These are phyloP conservation scores for Diaporthe eres DNA, from an alignment of 2,329 filamentous ascomycete genomes.

Conservation along the genomic window DNA sequence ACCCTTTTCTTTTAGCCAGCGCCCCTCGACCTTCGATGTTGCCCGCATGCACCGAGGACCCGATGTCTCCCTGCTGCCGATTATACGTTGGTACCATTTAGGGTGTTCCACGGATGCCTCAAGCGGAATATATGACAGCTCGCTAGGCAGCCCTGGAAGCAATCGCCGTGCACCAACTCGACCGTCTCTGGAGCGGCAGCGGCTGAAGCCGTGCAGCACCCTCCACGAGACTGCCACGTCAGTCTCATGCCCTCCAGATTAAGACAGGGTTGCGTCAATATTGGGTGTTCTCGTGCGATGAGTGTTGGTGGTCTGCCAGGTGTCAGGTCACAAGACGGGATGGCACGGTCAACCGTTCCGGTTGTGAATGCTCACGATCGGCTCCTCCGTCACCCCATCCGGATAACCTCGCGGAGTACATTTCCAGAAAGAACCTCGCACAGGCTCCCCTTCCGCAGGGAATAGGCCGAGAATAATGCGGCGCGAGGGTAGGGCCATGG, in stretches of 20 bases:
- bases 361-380: slow-evolving; percentile 9
- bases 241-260: slow-evolving; percentile 22
- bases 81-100: slow-evolving; percentile 14
- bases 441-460: not conserved
- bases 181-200: slow-evolving; percentile 7
- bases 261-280: slow-evolving; percentile 22
- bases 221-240: slow-evolving; percentile 37
- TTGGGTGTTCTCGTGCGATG: slow-evolving; percentile 12
- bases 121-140: slow-evolving; percentile 38
- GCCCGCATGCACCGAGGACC: not conserved
- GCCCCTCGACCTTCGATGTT: slow-evolving; percentile 1
- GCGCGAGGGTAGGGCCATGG: slow-evolving; percentile 14
- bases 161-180: slow-evolving; percentile 36
- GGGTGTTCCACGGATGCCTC: slow-evolving; percentile 24
- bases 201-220: slow-evolving; percentile 24
- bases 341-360: slow-evolving; percentile 11
- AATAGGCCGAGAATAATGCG: slow-evolving; percentile 2
- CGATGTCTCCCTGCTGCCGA: slow-evolving; percentile 34
- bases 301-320: not conserved
- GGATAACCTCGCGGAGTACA: not conserved
- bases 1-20: slow-evolving; percentile 16
- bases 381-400: slow-evolving; percentile 24
- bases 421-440: not conserved
- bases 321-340: slow-evolving; percentile 6
- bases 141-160: slow-evolving; percentile 29